A percentile compares a stretch with the other conserved stretches of the same genome.
These are phyloP conservation scores for Didymella exigua DNA, from an alignment of 2,329 filamentous ascomycete species.

Conservation along the genomic window DNA sequence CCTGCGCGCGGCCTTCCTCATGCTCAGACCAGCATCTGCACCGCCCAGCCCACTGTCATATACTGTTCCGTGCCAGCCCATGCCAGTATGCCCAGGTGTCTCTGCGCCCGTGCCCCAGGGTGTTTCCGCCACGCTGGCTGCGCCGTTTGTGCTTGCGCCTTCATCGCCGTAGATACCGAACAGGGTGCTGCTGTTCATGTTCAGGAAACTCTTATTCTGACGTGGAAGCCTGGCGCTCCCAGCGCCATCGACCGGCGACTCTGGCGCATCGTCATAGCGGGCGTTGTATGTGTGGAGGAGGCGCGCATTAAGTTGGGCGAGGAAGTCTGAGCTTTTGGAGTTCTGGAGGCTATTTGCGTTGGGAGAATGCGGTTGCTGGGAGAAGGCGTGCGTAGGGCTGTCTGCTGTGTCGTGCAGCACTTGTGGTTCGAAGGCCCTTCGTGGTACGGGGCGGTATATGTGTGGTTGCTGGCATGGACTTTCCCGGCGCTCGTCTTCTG, in stretches of 20 bases:
- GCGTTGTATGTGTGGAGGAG: conserved; percentile 39
- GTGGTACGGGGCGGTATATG: conserved; percentile 48
- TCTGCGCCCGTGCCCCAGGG: conserved; percentile 81
- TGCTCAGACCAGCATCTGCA: conserved; percentile 34
- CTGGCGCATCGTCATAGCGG: conserved; percentile 29
- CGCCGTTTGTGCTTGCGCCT: conserved; percentile 30
- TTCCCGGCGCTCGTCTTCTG: conserved; percentile 26
- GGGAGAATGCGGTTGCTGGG: conserved; percentile 15
- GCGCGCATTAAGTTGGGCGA: conserved; percentile 46
- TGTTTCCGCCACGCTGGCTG: conserved; percentile 63
- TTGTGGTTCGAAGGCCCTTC: conserved; percentile 39
- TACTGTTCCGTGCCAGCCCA: conserved; percentile 17
- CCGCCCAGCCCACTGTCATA: conserved; percentile 34
- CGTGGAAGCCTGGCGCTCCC: conserved; percentile 42
- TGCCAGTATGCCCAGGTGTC: conserved; percentile 58
- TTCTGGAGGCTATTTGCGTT: conserved; percentile 26
- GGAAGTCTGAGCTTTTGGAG: conserved; percentile 38
- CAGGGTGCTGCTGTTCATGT: conserved; percentile 86
- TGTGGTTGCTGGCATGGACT: conserved; percentile 25
- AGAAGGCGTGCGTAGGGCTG: conserved; percentile 32
- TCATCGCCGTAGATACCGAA: conserved; percentile 79
- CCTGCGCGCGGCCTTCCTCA: conserved; percentile 27
- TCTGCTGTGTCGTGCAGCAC: conserved; percentile 32
- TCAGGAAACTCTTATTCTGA: conserved; percentile 78
- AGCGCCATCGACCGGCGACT: conserved; percentile 15